Base-by-base conservation (phyloP, 2,329 filamentous ascomycete genomes). In the Trichophyton simii region DNA sequence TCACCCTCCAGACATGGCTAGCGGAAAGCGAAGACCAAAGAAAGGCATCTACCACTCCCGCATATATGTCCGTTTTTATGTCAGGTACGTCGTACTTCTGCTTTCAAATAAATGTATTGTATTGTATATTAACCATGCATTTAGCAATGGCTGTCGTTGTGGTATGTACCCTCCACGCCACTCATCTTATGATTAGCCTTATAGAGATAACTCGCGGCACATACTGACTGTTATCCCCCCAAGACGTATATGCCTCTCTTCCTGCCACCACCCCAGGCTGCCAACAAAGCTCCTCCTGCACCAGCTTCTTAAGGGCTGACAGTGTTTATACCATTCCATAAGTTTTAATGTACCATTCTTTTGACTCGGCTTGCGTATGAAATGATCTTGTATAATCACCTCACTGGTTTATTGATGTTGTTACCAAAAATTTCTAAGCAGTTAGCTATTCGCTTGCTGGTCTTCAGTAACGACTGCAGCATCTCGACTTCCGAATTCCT, bases 1-100 rank as follows among this genome's bases (percentile, higher is more conserved):
- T 78, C 62, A 73, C 77, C 8, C 72, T 80, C 52, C 76, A 79
- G 65, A 73, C 72, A 44, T 79, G 77, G 78, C 69, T 80, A 57
- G 75, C 74, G 41, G 78, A 79, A 67, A 75, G 73, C 25, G 71
- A 75, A n/a, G 75, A 78, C 34, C 76, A 79, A 65, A 76, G 73
- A 75, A 86, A 83, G 72, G 85, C 76, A 63, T 76, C 83, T 28
- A 77, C 80, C 54, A 91, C 89, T 3, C 90, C 91, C 1, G 83
- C 79, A 59, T 85, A 84, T 72, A 86, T 94, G 75, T 85, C 85
- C 61, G 84, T 94, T 61, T 82, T 85, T 73, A 94, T 95, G 88
- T 84, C 88, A 20, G 70, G 87, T 90, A 79, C 69, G 85, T 82
- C n/a, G 8, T 31, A 18, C 15, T 20, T 9, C 48, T 15, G 58